phyloP scores from a whole-genome alignment of 345 rosid genomes.

The Dimocarpus longan region DNA sequence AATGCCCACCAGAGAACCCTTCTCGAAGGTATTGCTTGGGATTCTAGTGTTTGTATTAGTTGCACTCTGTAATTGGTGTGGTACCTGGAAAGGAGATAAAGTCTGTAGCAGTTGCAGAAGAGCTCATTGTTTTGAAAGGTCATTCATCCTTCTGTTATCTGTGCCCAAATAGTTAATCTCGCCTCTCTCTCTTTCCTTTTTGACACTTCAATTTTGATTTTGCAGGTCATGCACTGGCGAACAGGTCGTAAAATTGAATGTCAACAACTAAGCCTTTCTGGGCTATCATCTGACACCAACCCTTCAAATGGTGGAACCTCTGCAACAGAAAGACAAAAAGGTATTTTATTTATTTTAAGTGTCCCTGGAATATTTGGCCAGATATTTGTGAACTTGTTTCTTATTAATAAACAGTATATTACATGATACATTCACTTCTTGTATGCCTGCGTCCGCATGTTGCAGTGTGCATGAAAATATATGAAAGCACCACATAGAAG shows the following conservation, averaged over 20 bases:
- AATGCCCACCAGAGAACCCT: conserved; percentile 51
- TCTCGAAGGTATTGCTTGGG: conserved; percentile 58
- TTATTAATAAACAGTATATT: too few species aligned
- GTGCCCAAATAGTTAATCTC: not conserved
- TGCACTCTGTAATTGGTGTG: conserved; percentile 86
- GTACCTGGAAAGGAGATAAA: conserved; percentile 89
- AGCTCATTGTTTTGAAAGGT: conserved; percentile 26
- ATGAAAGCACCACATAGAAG: too few species aligned
- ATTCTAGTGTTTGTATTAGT: conserved; percentile 39
- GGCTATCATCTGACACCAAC: conserved; percentile 36
- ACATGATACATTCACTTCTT: too few species aligned
- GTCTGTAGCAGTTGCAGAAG: conserved; percentile 72
- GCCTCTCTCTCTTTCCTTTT: not conserved
- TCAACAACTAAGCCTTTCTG: conserved; percentile 39
- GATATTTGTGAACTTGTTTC: not conserved
- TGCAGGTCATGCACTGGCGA: conserved; percentile 70
- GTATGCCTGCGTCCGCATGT: too few species aligned
- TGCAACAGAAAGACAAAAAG: conserved; percentile 40
- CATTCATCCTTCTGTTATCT: not conserved
- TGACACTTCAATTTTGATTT: conserved; percentile 7
- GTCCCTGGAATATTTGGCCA: not conserved
- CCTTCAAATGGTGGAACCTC: conserved; percentile 27
- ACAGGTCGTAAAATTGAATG: conserved; percentile 68
- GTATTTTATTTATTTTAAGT: conserved; percentile 31
- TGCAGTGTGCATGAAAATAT: too few species aligned